Conservation (phyloP, 2,329 filamentous ascomycete species). For the Fusarium sterilihyphosum region DNA sequence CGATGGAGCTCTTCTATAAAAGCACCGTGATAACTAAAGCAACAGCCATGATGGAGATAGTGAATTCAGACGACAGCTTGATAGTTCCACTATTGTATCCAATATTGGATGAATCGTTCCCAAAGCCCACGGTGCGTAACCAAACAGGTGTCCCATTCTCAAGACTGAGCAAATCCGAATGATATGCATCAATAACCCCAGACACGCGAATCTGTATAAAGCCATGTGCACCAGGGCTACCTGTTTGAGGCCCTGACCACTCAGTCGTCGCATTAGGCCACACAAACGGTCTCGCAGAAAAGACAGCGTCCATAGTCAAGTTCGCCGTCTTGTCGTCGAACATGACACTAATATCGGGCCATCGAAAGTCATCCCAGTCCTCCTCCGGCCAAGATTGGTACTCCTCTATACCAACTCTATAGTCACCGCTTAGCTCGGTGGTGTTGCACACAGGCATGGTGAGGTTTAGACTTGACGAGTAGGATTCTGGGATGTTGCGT, state of each 20-base stretch:
- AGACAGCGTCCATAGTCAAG: not conserved
- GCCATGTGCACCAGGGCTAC: not conserved
- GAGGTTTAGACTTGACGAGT: not conserved
- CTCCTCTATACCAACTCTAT: not conserved
- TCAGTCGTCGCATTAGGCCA: not conserved
- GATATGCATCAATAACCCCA: not conserved
- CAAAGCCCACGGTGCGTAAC: constrained; percentile 1
- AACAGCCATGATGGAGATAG: not conserved
- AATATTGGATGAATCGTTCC: not conserved
- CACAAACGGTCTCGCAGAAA: not conserved
- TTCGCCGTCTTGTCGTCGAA: constrained; percentile 11
- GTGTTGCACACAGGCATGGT: constrained; percentile 7
- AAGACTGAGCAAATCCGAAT: not conserved
- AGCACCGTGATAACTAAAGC: fast-evolving
- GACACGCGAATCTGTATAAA: not conserved
- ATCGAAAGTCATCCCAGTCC: not conserved
- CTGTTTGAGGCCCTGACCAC: not conserved
- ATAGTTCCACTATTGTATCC: not conserved
- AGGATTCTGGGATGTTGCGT: fast-evolving
- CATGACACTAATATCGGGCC: not conserved
- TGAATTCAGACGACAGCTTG: not conserved
- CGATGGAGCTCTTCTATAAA: not conserved
- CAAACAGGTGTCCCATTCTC: not conserved
- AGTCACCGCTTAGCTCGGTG: not conserved
- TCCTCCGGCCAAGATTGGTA: fast-evolving